Evolutionary conservation across 139 green algal genomes (phyloP).

Genomic region (Chlamydomonas eustigma): DNA sequence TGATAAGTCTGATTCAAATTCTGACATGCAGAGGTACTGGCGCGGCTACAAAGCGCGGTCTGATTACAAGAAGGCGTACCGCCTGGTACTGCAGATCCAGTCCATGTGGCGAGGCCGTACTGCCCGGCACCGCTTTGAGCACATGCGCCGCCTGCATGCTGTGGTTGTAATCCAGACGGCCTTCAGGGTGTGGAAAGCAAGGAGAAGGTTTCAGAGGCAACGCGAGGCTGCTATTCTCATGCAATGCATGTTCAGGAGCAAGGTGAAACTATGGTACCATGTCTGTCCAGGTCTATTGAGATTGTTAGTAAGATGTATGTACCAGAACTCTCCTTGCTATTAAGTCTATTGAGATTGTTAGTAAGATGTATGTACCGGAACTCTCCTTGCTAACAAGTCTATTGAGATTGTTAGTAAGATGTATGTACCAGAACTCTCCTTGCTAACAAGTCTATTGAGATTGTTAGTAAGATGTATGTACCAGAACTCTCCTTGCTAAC

Average conservation of each 20-base stretch:
- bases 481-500: too few relatives aligned
- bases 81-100: slow-evolving; percentile 41
- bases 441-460: too few relatives aligned
- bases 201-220: not conserved
- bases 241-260: slow-evolving; percentile 20
- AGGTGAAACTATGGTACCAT: slow-evolving; percentile 17
- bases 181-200: slow-evolving; percentile 26
- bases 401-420: too few relatives aligned
- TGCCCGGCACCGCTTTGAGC: slow-evolving; percentile 26
- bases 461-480: too few relatives aligned
- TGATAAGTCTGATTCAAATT: not conserved
- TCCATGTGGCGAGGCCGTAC: slow-evolving; percentile 45
- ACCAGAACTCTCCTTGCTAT: too few relatives aligned
- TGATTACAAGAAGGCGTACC: slow-evolving; percentile 22
- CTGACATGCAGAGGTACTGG: slow-evolving; percentile 50
- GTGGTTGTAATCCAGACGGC: slow-evolving; percentile 26
- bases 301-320: too few relatives aligned
- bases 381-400: too few relatives aligned
- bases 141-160: slow-evolving; percentile 26
- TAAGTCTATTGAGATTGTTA: too few relatives aligned
- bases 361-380: too few relatives aligned
- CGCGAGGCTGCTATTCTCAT: slow-evolving; percentile 16
- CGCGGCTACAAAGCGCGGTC: slow-evolving; percentile 50
- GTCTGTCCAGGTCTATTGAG: too few relatives aligned
- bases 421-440: too few relatives aligned